These are phyloP conservation scores for Lathyrus aphaca DNA, from an alignment of 306 rosid species.

Conservation along the genomic window DNA sequence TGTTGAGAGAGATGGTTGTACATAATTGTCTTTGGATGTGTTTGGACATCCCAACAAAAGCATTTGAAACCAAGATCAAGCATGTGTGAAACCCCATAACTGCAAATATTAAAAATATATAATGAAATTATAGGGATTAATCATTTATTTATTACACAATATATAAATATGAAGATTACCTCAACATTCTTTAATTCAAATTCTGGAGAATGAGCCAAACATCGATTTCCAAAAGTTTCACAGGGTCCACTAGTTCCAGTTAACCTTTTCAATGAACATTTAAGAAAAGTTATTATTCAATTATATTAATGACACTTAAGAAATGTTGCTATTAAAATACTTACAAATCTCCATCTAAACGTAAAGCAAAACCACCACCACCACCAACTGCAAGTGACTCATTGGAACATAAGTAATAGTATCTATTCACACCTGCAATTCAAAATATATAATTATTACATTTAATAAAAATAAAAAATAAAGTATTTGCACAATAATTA, in stretches of 20 bases:
- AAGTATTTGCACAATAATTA: not conserved
- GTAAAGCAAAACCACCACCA: slow-evolving; percentile 82
- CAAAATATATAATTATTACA: not conserved
- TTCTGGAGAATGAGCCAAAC: slow-evolving; percentile 82
- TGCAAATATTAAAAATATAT: slow-evolving; percentile 46
- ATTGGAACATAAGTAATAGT: slow-evolving; percentile 68
- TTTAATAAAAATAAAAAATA: not conserved
- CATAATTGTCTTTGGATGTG: not conserved
- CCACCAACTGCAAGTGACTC: slow-evolving; percentile 89
- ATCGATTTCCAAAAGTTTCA: slow-evolving; percentile 78
- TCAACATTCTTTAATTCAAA: slow-evolving; percentile 93
- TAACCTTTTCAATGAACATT: slow-evolving; percentile 58
- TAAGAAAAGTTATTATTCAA: slow-evolving; percentile 2
- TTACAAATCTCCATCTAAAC: slow-evolving; percentile 93
- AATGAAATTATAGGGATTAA: too few species aligned
- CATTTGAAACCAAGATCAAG: slow-evolving; percentile 57
- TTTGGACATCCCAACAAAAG: not conserved
- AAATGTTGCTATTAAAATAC: slow-evolving; percentile 40
- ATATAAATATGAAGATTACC: slow-evolving; percentile 49
- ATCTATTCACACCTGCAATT: slow-evolving; percentile 72
- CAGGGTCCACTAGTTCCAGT: slow-evolving; percentile 85
- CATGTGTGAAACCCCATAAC: slow-evolving; percentile 87
- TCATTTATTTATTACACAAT: not conserved
- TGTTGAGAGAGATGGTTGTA: not conserved
- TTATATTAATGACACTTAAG: not conserved